Percentiles rank a stretch among this genome's conserved stretches.
Evolutionary conservation across 1,139 yeast genomes (phyloP).

Genomic region (Suhomyces ambrosiae): DNA sequence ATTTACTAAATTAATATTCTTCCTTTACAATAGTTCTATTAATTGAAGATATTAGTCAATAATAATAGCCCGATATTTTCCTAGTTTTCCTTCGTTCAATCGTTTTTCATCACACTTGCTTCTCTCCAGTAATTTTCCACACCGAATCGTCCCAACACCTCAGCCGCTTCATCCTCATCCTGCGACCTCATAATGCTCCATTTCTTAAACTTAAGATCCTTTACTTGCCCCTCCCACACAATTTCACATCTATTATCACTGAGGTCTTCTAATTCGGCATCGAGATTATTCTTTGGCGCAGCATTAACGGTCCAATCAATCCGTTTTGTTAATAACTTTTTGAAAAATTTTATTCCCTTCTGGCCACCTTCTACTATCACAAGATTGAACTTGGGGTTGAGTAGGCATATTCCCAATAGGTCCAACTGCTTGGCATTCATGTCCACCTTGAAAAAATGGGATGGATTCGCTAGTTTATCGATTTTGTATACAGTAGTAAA

Average conservation of each 20-base stretch:
- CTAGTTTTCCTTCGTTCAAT: too few relatives aligned
- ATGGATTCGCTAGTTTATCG: constrained; percentile 57
- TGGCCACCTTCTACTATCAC: constrained; percentile 75
- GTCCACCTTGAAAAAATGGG: constrained; percentile 72
- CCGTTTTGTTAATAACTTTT: constrained; percentile 60
- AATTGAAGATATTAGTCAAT: too few relatives aligned
- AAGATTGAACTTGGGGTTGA: constrained; percentile 51
- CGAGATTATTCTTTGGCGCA: constrained; percentile 24
- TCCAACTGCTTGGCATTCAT: constrained; percentile 75
- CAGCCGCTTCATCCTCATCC: constrained; percentile 57
- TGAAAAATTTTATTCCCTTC: constrained; percentile 61
- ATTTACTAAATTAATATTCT: too few relatives aligned
- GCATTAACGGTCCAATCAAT: constrained; percentile 68
- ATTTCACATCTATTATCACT: constrained; percentile 51
- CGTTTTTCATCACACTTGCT: too few relatives aligned
- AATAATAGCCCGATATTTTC: too few relatives aligned
- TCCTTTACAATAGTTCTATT: too few relatives aligned
- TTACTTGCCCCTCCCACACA: constrained; percentile 78
- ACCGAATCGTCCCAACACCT: constrained; percentile 50
- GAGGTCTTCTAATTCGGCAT: constrained; percentile 12
- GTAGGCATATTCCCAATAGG: constrained; percentile 58
- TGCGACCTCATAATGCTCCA: constrained; percentile 61
- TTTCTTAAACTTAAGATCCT: constrained; percentile 53
- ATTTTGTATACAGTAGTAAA: constrained; percentile 63
- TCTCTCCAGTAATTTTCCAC: constrained; percentile 66